These are phyloP conservation scores for Vicia villosa DNA, from an alignment of 306 rosid species.

Conservation along the genomic window DNA sequence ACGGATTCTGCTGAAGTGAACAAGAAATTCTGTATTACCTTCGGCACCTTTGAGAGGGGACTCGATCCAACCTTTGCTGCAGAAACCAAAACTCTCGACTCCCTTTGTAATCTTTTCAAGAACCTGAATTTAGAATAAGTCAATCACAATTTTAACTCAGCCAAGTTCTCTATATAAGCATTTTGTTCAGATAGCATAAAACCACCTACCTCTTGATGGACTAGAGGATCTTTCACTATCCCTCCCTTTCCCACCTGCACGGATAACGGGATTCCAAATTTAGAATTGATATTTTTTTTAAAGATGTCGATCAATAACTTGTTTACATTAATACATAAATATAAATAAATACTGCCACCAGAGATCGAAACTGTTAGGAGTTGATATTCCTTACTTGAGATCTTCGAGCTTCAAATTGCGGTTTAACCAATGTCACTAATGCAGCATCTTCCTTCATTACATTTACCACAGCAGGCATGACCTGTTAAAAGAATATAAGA, in stretches of 20 bases:
- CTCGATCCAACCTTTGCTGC: constrained; percentile 72
- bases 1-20: constrained; percentile 55
- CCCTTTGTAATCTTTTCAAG: constrained; percentile 82
- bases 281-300: neutral
- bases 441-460: constrained; percentile 83
- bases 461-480: constrained; percentile 90
- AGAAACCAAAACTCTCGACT: constrained; percentile 78
- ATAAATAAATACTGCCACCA: too few species aligned
- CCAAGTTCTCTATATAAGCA: neutral
- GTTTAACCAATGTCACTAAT: constrained; percentile 83
- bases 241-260: constrained; percentile 60
- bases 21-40: constrained; percentile 93
- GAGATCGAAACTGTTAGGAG: too few species aligned
- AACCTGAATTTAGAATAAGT: constrained; percentile 53
- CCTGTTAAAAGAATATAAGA: constrained; percentile 55
- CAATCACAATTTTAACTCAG: neutral
- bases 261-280: constrained; percentile 17
- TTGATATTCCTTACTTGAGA: constrained; percentile 64
- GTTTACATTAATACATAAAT: too few species aligned
- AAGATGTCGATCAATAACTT: too few species aligned
- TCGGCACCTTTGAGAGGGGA: constrained; percentile 95
- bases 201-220: constrained; percentile 56
- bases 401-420: constrained; percentile 92
- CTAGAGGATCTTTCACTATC: constrained; percentile 56
- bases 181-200: constrained; percentile 16